Percentiles rank a stretch among this genome's conserved stretches.
These are phyloP conservation scores for Hymenoscyphus infarciens DNA, from an alignment of 2,329 filamentous ascomycete species.

Conservation along the genomic window DNA sequence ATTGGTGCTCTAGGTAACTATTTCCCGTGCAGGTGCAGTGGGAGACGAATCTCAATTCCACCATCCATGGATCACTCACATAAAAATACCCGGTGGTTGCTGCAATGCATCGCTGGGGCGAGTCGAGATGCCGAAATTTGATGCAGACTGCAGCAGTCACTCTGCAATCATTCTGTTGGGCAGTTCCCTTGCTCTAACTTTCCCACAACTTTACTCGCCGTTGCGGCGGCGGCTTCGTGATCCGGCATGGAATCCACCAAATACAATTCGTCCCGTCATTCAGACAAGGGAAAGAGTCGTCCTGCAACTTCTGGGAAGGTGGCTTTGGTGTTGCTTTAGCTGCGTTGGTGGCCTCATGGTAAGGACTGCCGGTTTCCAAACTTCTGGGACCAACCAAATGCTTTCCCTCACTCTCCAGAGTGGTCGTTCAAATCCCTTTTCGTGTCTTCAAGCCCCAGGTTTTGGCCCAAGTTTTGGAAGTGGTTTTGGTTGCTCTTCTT, in stretches of 20 bases:
- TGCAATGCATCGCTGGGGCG: conserved; percentile 2
- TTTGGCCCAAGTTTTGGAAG: not conserved
- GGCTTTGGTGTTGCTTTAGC: not conserved
- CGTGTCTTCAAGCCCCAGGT: not conserved
- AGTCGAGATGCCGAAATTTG: not conserved
- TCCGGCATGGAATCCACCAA: not conserved
- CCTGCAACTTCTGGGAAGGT: not conserved
- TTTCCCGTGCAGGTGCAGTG: not conserved
- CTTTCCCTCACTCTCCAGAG: not conserved
- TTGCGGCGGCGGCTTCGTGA: not conserved
- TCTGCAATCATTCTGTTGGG: not conserved
- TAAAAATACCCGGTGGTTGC: not conserved
- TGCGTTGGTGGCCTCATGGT: not conserved
- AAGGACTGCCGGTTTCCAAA: not conserved
- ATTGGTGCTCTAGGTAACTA: not conserved
- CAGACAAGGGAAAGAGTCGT: not conserved
- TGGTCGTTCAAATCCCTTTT: not conserved
- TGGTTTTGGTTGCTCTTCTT: not conserved
- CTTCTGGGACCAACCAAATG: not conserved
- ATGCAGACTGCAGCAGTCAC: not conserved
- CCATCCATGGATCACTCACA: not conserved
- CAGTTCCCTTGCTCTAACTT: no score
- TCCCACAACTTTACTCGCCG: not conserved
- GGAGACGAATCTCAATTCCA: not conserved
- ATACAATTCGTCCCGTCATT: not conserved